A percentile compares a stretch with the other conserved stretches of the same genome.
phyloP scores from a whole-genome alignment of 495 filamentous ascomycete genomes.

The Penicilliopsis zonata region DNA sequence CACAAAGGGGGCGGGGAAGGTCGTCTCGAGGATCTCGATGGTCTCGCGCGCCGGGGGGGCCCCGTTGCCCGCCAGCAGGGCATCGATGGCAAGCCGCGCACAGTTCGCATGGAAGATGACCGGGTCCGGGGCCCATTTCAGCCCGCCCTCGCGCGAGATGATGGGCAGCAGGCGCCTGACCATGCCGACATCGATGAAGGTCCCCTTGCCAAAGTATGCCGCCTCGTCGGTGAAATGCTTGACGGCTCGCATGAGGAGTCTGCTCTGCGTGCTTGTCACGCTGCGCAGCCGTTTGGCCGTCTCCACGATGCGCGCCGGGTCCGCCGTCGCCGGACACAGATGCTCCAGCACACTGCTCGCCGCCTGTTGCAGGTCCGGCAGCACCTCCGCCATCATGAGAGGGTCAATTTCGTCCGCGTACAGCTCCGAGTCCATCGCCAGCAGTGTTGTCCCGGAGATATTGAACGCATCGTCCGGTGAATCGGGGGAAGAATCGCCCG shows the following conservation, averaged over 20 bases:
- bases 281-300: constrained; percentile 12
- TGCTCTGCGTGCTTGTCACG: constrained; percentile 16
- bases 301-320: constrained; percentile 13
- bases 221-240: constrained; percentile 6
- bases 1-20: constrained; percentile 25
- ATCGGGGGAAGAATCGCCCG: background rate
- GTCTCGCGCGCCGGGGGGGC: constrained; percentile 8
- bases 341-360: constrained; percentile 16
- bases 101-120: constrained; percentile 27
- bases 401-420: constrained; percentile 9
- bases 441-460: constrained; percentile 29
- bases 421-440: constrained; percentile 15
- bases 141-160: constrained; percentile 3
- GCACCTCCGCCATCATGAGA: constrained; percentile 20
- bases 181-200: constrained; percentile 17
- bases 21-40: constrained; percentile 16
- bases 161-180: constrained; percentile 10
- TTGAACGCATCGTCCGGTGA: constrained; percentile 21
- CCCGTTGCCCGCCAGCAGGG: constrained; percentile 13
- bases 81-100: constrained; percentile 20
- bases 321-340: constrained; percentile 10
- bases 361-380: constrained; percentile 20
- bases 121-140: constrained; percentile 14
- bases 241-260: constrained; percentile 5
- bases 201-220: constrained; percentile 11